Base-by-base conservation (phyloP, 2,329 filamentous ascomycete species). In the Dactylellina haptotyla region DNA sequence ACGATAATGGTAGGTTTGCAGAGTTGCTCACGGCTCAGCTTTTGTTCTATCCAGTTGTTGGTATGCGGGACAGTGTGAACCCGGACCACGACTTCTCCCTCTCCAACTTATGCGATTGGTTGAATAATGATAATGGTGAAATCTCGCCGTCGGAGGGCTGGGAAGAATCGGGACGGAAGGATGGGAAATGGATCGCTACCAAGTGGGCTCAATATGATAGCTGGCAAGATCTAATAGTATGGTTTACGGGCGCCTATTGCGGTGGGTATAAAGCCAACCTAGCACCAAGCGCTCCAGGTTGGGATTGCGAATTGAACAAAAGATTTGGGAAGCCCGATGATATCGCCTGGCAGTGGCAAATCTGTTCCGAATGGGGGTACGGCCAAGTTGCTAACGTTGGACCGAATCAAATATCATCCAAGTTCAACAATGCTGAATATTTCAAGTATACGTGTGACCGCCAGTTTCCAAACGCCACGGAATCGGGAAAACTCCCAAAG, bases 351-450 rank as follows among this genome's bases (percentile, higher is more conserved):
- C 0, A 4, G 9, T 73, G 61, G 59, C 69, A 86, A 76, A 84
- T 83, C 76, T 86, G 85, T 78, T 84, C 82, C 1, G 81, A 86
- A 76, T 85, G 82, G 82, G 85, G 84, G 8, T 85, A 80, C 78
- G 84, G 82, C 76, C 83, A 84, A 76, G 80, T 80, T 57, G 81
- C 83, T 32, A 86, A 86, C 75, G 77, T 82, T 0, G 83, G 84
- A n/a, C 77, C 79, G 16, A 81, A 83, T 64, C 81, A 83, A 34
- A 78, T 86, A 6, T 79, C 84, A 25, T 84, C 83, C 14, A 81
- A 80, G 32, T 85, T 82, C 75, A 83, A 84, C 75, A 82, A 81
- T 16, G 79, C 84, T 10, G 69, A 80, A 5, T 82, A 84, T 75
- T 80, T 82, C 64, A 80, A 82, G 50, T 79, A 82, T 41, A 79